phyloP scores from a whole-genome alignment of 257 asterid species.

The Anisodus tanguticus region DNA sequence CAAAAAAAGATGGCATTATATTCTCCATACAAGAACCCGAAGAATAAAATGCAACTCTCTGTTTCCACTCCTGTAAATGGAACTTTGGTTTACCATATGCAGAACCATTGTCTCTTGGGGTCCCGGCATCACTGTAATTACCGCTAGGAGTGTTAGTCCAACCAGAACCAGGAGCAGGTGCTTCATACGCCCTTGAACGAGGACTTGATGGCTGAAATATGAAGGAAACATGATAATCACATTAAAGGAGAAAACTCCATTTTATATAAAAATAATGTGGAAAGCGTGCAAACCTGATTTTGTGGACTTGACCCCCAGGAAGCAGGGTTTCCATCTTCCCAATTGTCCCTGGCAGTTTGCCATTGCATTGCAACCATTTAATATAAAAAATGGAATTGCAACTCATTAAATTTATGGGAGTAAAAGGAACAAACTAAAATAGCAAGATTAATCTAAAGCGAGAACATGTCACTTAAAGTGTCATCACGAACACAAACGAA shows the following conservation, averaged over 20 bases:
- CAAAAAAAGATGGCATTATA: slow-evolving; percentile 12
- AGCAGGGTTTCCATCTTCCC: slow-evolving; percentile 98
- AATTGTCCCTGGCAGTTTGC: slow-evolving; percentile 68
- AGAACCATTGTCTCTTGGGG: slow-evolving; percentile 81
- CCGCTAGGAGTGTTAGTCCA: slow-evolving; percentile 67
- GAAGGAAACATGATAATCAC: slow-evolving; percentile 11
- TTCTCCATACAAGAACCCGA: not conserved
- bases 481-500: slow-evolving; percentile 5
- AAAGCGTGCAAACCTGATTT: slow-evolving; percentile 64
- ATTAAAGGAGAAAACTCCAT: not conserved
- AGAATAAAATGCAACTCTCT: not conserved
- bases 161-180: slow-evolving; percentile 97
- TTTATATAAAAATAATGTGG: not conserved
- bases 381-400: slow-evolving; percentile 18
- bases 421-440: slow-evolving; percentile 5
- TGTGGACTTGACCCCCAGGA: slow-evolving; percentile 99
- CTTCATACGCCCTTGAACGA: slow-evolving; percentile 86
- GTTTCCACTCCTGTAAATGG: not conserved
- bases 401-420: slow-evolving; percentile 14
- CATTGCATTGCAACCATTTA: slow-evolving; percentile 35
- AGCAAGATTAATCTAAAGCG: not conserved
- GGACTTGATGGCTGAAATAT: slow-evolving; percentile 85
- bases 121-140: slow-evolving; percentile 76
- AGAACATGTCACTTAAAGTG: slow-evolving; percentile 20
- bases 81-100: slow-evolving; percentile 66